Evolutionary conservation across 352 stramenopile genomes (phyloP).

Genomic region (Phytophthora tubulina): DNA sequence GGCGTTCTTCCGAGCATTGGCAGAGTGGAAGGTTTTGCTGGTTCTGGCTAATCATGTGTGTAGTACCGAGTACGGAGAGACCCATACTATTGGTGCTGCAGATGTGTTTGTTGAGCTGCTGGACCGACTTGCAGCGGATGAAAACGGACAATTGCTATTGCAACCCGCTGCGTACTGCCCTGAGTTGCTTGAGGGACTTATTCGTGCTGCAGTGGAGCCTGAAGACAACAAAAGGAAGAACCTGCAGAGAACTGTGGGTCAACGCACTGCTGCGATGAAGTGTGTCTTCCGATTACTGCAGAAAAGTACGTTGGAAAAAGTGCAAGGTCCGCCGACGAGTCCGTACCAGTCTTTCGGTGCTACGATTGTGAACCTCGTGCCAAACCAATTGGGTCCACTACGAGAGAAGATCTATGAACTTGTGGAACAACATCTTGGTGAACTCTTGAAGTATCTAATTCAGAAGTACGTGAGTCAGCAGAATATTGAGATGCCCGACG

Average conservation of each 20-base stretch:
- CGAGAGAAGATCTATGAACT: slow-evolving; percentile 79
- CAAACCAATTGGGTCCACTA: slow-evolving; percentile 81
- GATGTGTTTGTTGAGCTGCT: slow-evolving; percentile 92
- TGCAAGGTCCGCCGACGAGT: slow-evolving; percentile 79
- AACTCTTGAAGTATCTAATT: slow-evolving; percentile 75
- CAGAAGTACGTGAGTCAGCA: slow-evolving; percentile 86
- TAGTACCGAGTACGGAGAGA: slow-evolving; percentile 65
- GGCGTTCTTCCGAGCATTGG: slow-evolving; percentile 86
- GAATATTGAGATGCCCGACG: slow-evolving; percentile 77
- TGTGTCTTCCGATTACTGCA: slow-evolving; percentile 83
- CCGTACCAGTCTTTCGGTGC: slow-evolving; percentile 88
- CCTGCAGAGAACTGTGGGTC: slow-evolving; percentile 51
- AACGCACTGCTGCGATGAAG: slow-evolving; percentile 87
- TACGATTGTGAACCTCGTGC: slow-evolving; percentile 87
- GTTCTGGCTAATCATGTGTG: slow-evolving; percentile 86
- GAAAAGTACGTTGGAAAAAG: slow-evolving; percentile 79
- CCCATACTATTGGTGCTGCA: slow-evolving; percentile 80
- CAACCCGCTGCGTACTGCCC: slow-evolving; percentile 87
- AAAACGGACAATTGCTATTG: slow-evolving; percentile 90
- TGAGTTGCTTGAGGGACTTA: slow-evolving; percentile 85
- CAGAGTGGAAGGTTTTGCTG: slow-evolving; percentile 91
- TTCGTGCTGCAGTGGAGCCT: slow-evolving; percentile 61
- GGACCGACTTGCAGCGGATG: slow-evolving; percentile 87
- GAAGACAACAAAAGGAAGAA: slow-evolving; percentile 41
- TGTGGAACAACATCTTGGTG: slow-evolving; percentile 71